Evolutionary conservation across 2,329 filamentous ascomycete species (phyloP), one percentile per base, ranked within the genome.

Genomic region (Venturia pyrina): DNA sequence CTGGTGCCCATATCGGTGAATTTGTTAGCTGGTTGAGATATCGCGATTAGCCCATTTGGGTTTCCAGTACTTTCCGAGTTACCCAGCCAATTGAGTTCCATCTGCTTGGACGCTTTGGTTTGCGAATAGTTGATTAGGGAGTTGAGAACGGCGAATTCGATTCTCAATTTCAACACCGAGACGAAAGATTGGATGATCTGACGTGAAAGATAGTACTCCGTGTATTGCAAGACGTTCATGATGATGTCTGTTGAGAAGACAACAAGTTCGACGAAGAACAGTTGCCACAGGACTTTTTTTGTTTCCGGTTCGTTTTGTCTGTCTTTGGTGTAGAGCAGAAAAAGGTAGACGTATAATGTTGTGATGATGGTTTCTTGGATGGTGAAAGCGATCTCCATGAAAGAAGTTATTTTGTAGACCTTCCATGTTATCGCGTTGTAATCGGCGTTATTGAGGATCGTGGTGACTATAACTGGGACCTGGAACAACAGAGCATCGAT

Each of bases 401-500:
- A 64, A 8, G 62, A 48, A 1, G 34, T n/a, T 15, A 34, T 28
- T n/a, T 3, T 28, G 62, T 21, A 64, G 5, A 41, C 59, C 24
- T 43, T 44, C 21, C 37, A 15, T 28, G 37, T 24, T 24, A 5
- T 21, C 21, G 13, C 41, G 4, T 6, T 28, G 4, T 24, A 28
- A 11, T 48, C 5, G 15, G 21, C 62, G 62, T 37, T 44, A 15
- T 10, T 19, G 17, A 62, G 17, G 6, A 28, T 43, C 17, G 59
- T 43, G 32, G 37, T 17, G 24, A 64, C 44, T 28, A 62, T 41
- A 2, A 62, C 40, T 3, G 44, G 40, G 28, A 17, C 46, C 19
- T 69, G 69, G 62, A 70, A 68, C 15, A 70, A 21, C 15, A 64
- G 21, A 44, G 65, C 69, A 53, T 69, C 62, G 44, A 68, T 43